phyloP scores from a whole-genome alignment of 768 basidiomycete species.

The Lanmaoa pseudosensibilis region DNA sequence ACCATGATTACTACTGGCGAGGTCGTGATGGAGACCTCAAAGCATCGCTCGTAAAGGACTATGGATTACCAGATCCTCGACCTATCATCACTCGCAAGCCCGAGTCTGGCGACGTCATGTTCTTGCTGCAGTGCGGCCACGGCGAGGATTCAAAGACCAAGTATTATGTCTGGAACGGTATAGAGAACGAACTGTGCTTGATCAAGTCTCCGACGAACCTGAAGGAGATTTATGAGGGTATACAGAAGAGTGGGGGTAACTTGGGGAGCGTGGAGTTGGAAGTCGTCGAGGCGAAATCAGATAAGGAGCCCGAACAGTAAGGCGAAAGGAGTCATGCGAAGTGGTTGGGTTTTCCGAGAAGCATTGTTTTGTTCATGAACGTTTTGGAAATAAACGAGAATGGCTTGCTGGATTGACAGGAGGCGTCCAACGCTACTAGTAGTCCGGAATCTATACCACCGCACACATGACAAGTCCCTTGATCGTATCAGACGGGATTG shows the following conservation, averaged over 20 bases:
- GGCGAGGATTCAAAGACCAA: not conserved
- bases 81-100: not conserved
- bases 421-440: too few species aligned
- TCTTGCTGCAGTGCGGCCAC: not conserved
- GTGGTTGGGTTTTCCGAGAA: not conserved
- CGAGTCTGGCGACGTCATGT: not conserved
- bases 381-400: too few species aligned
- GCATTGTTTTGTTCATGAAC: not conserved
- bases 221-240: not conserved
- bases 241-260: not conserved
- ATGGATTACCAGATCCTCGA: not conserved
- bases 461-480: not conserved
- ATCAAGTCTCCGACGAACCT: not conserved
- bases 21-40: not conserved
- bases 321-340: not conserved
- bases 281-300: not conserved
- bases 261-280: not conserved
- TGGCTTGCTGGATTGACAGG: too few species aligned
- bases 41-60: not conserved
- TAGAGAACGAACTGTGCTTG: not conserved
- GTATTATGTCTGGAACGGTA: not conserved
- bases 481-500: slow-evolving; percentile 1
- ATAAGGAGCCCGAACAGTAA: not conserved
- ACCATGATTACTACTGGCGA: not conserved
- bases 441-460: too few species aligned